Evolutionary conservation across 768 basidiomycete genomes (phyloP), one percentile per base, ranked within the genome.

Genomic region (Suillus bovinus): DNA sequence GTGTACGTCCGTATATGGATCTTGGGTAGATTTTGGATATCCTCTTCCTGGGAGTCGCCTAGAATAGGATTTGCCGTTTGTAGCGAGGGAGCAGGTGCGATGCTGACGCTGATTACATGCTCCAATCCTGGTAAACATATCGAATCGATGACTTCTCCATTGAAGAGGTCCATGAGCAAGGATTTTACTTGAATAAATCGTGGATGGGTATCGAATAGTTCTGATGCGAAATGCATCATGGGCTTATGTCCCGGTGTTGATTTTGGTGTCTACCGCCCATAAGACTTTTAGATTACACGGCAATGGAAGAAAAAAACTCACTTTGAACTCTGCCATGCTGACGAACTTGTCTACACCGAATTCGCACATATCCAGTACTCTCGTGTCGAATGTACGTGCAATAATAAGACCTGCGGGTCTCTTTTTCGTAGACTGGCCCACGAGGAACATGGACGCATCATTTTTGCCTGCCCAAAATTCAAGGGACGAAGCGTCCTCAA

Each of bases 381-480:
- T 80, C 46, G 86, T 83, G 66, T 97, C 90, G 66, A 88, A 99
- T 84, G 89, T 95, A 60, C 97, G 79, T 7, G 88, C 91, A 69
- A 98, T 86, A 0, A 90, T 86, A 64, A 99, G 75, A 29, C 91
- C 88, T 68, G 98, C 82, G 9, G 96, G 97, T 58, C 95, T 81
- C 73, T 99, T 99, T 78, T 99, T 99, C 31, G 89, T 93, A 69
- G 89, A 93, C 69, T 95, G 90, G 1, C 94, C 97, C 38, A 97
- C 78, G 14, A 96, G 77, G 71, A 98, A 97, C 71, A 99, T 80
- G 2, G 89, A 89, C 3, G 95, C 94, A 68, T 99, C 97, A 76
- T 99, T 99, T 78, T 99, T 99, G 14, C 79, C 70, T 1, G 90
- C 81, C 93, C 95, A 99, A 74, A 99, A 99, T 67, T 93, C 93